phyloP scores from a whole-genome alignment of 202 grass and related monocot species.

The Eragrostis tef region DNA sequence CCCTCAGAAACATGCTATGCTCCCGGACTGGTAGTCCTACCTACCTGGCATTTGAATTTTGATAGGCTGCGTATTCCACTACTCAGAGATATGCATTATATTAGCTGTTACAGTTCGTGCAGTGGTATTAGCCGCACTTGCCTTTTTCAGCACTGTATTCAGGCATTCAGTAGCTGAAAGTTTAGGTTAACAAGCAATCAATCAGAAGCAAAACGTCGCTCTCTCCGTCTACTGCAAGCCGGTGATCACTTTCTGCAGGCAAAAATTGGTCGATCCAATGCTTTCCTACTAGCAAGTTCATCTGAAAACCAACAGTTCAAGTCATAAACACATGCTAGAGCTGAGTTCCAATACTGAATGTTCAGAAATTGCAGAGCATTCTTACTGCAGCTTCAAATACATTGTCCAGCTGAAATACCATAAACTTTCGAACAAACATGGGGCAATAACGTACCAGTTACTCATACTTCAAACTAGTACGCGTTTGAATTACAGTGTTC shows the following conservation, averaged over 20 bases:
- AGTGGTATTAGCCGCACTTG: background rate
- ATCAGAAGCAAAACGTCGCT: background rate
- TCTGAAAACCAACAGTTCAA: background rate
- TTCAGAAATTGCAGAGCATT: too few relatives aligned
- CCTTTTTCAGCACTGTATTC: background rate
- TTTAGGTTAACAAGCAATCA: background rate
- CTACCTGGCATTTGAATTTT: too few relatives aligned
- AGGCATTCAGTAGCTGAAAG: too few relatives aligned
- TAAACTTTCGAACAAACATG: background rate
- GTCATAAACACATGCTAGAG: too few relatives aligned
- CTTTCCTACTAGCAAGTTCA: background rate
- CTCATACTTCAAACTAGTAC: background rate
- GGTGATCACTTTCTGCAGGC: background rate
- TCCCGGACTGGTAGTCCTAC: background rate
- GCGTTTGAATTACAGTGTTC: slow-evolving; percentile 25
- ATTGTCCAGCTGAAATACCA: background rate
- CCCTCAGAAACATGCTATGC: slow-evolving; percentile 27
- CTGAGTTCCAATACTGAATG: too few relatives aligned
- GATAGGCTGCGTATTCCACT: too few relatives aligned
- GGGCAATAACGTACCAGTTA: background rate
- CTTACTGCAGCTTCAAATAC: background rate
- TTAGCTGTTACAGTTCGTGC: background rate
- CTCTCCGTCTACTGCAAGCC: background rate
- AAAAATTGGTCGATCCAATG: background rate
- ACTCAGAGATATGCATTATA: too few relatives aligned